Base-by-base conservation (phyloP, 1,284 basidiomycete species). In the Sanguinoderma infundibulare region DNA sequence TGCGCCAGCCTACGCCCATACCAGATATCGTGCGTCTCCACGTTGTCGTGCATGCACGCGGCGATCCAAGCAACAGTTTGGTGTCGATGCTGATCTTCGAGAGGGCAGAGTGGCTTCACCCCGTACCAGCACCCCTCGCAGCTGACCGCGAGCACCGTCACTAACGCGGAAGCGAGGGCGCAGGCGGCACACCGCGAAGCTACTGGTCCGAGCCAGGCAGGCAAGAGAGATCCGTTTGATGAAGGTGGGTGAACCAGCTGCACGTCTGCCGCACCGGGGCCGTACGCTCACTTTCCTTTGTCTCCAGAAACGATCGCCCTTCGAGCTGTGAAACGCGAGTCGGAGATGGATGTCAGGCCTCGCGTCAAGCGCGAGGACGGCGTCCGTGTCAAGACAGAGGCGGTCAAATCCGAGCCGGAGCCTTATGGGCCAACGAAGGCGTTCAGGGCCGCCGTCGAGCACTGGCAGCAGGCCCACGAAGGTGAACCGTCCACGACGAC, bases 211-310 rank as follows among this genome's bases (percentile, higher is more conserved):
- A 12, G 22, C 24, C 42, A 46, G 15, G 5, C 53, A n/a, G 58
- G 55, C 50, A 71, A 73, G 53, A 42, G 51, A 32, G 72, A 73
- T 61, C 71, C 72, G 17, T 72, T 70, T 53, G 69, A 70, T 28
- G 61, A 70, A 65, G 71, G 72, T 72, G 2, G 5, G 59, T 36
- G 10, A 1, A 22, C 30, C 12, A 20, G 22, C 17, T 35, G 20
- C 24, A 17, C 17, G 17, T 5, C 38, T 39, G n/a, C 38, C 10
- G 17, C n/a, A n/a, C n/a, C n/a, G n/a, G n/a, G n/a, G n/a, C n/a
- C n/a, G n/a, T n/a, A 12, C 24, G 17, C 42, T 46, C 14, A 46
- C 9, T 12, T 15, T 7, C 22, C 42, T 3, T 8, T 15, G 20
- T 15, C 10, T 24, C 4, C 34, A 51, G 49, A 36, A 9, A 20